Percentiles rank a stretch among this genome's conserved stretches.
These are phyloP conservation scores for Aspergillus cejpii DNA, from an alignment of 2,329 filamentous ascomycete genomes.

Conservation along the genomic window DNA sequence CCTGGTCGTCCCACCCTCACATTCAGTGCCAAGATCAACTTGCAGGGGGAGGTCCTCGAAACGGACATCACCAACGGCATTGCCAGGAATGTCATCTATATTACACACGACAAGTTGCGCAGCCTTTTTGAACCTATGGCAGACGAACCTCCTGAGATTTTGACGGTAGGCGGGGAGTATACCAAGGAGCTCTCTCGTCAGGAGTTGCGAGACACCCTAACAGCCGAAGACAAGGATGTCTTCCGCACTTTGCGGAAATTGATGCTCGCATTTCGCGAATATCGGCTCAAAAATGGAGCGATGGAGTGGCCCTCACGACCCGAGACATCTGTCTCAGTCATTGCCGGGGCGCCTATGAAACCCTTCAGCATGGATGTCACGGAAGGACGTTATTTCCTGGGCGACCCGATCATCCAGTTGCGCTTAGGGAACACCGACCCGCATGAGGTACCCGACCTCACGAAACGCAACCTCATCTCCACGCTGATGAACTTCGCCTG, in stretches of 20 bases:
- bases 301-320: slow-evolving; percentile 28
- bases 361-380: slow-evolving; percentile 27
- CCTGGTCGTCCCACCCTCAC: slow-evolving; percentile 52
- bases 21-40: slow-evolving; percentile 52
- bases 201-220: slow-evolving; percentile 24
- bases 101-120: slow-evolving; percentile 44
- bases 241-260: slow-evolving; percentile 34
- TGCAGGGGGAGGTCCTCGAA: slow-evolving; percentile 49
- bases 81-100: slow-evolving; percentile 48
- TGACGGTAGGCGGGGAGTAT: slow-evolving; percentile 30
- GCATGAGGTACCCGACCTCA: slow-evolving; percentile 35
- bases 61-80: slow-evolving; percentile 49
- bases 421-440: slow-evolving; percentile 25
- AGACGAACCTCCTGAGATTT: slow-evolving; percentile 13
- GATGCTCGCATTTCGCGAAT: slow-evolving; percentile 35
- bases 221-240: slow-evolving; percentile 29
- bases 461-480: slow-evolving; percentile 37
- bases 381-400: slow-evolving; percentile 31
- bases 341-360: slow-evolving; percentile 18
- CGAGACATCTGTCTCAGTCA: slow-evolving; percentile 22
- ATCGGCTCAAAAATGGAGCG: slow-evolving; percentile 35
- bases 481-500: slow-evolving; percentile 52
- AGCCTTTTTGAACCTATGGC: slow-evolving; percentile 32
- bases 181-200: slow-evolving; percentile 15
- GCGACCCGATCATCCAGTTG: slow-evolving; percentile 41